Evolutionary conservation across 306 rosid species (phyloP).

Genomic region (Acacia melanoxylon): DNA sequence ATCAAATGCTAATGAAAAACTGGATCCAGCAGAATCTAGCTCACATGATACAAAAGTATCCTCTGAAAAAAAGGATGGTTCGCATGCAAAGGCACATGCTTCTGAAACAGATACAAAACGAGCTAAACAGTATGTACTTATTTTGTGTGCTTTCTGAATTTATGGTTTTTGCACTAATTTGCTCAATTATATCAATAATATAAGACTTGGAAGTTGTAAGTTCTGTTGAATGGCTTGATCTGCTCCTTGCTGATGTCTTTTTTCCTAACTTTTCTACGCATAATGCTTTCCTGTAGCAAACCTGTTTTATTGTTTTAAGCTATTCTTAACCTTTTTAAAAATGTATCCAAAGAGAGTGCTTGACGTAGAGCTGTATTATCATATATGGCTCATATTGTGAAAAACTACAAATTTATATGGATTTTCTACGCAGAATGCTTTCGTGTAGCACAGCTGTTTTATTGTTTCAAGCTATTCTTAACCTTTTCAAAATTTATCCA

Average conservation of each 20-base stretch:
- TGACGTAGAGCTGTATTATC: constrained; percentile 5
- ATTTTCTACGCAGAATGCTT: constrained; percentile 23
- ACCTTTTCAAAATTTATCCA: constrained; percentile 10
- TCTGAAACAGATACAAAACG: constrained; percentile 92
- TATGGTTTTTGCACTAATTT: constrained; percentile 20
- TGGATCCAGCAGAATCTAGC: constrained; percentile 58
- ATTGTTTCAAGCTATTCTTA: constrained; percentile 3
- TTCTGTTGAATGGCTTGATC: constrained; percentile 31
- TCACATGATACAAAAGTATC: constrained; percentile 58
- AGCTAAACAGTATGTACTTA: constrained; percentile 83
- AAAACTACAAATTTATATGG: too few species aligned
- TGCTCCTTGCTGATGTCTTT: constrained; percentile 11
- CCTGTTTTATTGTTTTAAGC: constrained; percentile 1
- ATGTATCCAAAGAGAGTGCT: not conserved
- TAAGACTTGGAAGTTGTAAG: constrained; percentile 16
- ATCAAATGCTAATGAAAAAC: constrained; percentile 55
- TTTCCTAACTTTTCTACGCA: constrained; percentile 1
- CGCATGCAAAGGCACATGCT: constrained; percentile 57
- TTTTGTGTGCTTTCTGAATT: constrained; percentile 28
- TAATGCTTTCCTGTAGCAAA: constrained; percentile 23
- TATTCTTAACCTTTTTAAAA: constrained; percentile 11
- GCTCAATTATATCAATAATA: constrained; percentile 6
- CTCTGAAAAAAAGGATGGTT: constrained; percentile 71
- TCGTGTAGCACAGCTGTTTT: constrained; percentile 12
- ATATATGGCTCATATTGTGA: not conserved